A percentile compares a stretch with the other conserved stretches of the same genome.
phyloP scores from a whole-genome alignment of 805 yeast species.

The Spathaspora gorwiae region DNA sequence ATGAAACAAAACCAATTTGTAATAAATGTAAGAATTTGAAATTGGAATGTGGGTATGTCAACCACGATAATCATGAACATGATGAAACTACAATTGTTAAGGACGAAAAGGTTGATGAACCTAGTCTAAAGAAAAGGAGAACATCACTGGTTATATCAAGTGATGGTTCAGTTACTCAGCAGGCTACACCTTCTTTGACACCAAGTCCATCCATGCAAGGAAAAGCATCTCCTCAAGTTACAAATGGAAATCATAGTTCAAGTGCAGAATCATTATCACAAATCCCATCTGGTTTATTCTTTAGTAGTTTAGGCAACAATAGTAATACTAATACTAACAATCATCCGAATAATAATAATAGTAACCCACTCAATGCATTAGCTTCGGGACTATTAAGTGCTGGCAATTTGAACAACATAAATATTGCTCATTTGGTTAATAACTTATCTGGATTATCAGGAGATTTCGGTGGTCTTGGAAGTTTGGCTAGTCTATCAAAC shows the following conservation, averaged over 20 bases:
- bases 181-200: slow-evolving; percentile 14
- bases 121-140: background rate
- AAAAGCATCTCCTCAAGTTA: background rate
- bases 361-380: slow-evolving; percentile 3
- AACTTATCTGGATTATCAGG: slow-evolving; percentile 23
- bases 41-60: slow-evolving; percentile 64
- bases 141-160: background rate
- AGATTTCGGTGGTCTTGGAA: slow-evolving; percentile 29
- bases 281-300: background rate
- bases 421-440: slow-evolving; percentile 39
- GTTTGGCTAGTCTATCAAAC: slow-evolving; percentile 34
- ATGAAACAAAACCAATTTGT: slow-evolving; percentile 78
- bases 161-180: slow-evolving; percentile 10
- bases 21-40: slow-evolving; percentile 75
- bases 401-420: slow-evolving; percentile 40
- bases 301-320: background rate
- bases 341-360: background rate
- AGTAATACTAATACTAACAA: no score
- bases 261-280: background rate
- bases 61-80: slow-evolving; percentile 7
- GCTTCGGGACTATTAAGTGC: slow-evolving; percentile 19
- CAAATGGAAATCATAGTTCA: background rate
- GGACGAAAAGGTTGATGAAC: background rate
- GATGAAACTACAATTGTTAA: background rate
- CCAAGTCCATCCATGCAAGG: slow-evolving; percentile 9